Conservation (phyloP, 768 basidiomycete species). For the Trametes cinnabarina region DNA sequence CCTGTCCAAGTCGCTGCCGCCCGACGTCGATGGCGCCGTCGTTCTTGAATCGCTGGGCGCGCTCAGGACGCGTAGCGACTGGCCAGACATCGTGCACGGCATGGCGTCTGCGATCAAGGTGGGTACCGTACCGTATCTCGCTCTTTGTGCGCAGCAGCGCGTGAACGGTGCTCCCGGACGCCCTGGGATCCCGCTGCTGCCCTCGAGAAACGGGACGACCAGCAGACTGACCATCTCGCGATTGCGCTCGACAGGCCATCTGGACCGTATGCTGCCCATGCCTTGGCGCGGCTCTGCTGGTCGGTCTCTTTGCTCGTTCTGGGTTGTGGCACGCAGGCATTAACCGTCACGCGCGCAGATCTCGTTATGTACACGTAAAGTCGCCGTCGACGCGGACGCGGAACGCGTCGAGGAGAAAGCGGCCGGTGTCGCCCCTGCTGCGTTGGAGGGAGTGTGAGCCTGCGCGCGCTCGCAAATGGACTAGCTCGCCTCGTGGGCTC, state of each 20-base stretch:
- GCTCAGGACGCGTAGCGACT: slow-evolving; percentile 46
- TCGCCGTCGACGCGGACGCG: slow-evolving; percentile 12
- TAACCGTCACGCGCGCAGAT: slow-evolving; percentile 22
- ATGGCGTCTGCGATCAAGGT: slow-evolving; percentile 67
- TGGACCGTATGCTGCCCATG: slow-evolving; percentile 75
- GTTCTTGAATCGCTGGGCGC: slow-evolving; percentile 51
- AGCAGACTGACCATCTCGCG: not conserved
- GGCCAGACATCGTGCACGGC: slow-evolving; percentile 46
- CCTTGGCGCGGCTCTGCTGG: slow-evolving; percentile 62
- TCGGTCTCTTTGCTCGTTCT: slow-evolving; percentile 33
- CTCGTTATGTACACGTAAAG: slow-evolving; percentile 28
- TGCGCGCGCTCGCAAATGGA: slow-evolving; percentile 10
- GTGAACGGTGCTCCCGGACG: not conserved
- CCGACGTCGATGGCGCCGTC: slow-evolving; percentile 41
- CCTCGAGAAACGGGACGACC: not conserved
- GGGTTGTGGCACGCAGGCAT: not conserved
- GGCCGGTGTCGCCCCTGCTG: slow-evolving; percentile 2
- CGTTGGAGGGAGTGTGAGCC: slow-evolving; percentile 17
- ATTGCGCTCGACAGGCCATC: slow-evolving; percentile 52
- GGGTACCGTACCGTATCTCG: slow-evolving; percentile 6
- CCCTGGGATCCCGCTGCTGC: not conserved
- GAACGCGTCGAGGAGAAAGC: slow-evolving; percentile 12
- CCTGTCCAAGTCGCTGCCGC: slow-evolving; percentile 48
- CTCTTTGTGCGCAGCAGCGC: not conserved
- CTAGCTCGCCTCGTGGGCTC: slow-evolving; percentile 18